These are phyloP conservation scores for Lecanicillium sp. DNA, from an alignment of 2,329 filamentous ascomycete species.

Conservation along the genomic window DNA sequence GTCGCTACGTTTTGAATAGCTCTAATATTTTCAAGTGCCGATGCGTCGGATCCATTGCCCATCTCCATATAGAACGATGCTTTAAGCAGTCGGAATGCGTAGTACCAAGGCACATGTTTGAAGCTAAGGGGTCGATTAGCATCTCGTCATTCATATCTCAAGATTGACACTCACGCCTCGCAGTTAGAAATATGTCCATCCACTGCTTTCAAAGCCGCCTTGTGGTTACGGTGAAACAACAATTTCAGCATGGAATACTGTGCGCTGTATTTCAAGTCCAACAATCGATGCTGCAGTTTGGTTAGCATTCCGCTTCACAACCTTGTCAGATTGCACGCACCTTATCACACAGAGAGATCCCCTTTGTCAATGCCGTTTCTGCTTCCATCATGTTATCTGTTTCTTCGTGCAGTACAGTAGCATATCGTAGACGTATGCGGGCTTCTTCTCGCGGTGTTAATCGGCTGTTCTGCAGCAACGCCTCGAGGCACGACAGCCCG, in stretches of 20 bases:
- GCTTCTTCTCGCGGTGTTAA: conserved; percentile 61
- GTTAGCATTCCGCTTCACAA: conserved; percentile 17
- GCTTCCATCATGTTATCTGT: conserved; percentile 69
- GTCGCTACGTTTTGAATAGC: conserved; percentile 53
- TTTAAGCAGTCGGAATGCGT: conserved; percentile 68
- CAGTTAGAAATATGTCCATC: conserved; percentile 63
- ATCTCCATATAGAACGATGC: conserved; percentile 60
- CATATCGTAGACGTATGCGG: conserved; percentile 61
- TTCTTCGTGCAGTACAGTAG: conserved; percentile 63
- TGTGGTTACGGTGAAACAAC: conserved; percentile 62
- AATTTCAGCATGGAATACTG: conserved; percentile 65
- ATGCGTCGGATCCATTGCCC: conserved; percentile 51
- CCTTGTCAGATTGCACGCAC: conserved; percentile 26
- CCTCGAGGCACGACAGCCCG: conserved; percentile 64
- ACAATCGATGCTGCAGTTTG: conserved; percentile 26
- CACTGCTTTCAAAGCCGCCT: conserved; percentile 64
- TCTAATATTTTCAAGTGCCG: conserved; percentile 61
- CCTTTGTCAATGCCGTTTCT: conserved; percentile 64
- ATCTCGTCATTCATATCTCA: background rate
- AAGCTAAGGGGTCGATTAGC: too few relatives aligned
- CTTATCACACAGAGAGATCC: conserved; percentile 61
- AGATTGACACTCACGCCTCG: conserved; percentile 44
- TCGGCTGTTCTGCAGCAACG: conserved; percentile 53
- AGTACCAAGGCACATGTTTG: conserved; percentile 65
- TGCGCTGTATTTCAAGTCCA: conserved; percentile 70